Base-by-base conservation (phyloP, 106 monocot species). In the Allium sativum region DNA sequence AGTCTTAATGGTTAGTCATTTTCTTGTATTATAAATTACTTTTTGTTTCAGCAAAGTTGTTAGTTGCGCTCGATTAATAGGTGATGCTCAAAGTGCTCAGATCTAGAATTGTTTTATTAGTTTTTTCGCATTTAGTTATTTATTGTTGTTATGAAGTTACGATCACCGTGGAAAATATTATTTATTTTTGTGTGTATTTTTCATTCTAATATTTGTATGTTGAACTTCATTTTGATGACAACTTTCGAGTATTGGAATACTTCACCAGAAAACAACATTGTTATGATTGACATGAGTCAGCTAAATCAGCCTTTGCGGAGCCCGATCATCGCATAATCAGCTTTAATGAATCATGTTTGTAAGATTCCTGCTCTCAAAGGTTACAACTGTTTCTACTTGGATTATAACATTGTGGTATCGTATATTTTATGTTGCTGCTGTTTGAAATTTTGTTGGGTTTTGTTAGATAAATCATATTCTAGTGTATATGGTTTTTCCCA, bases 341-440 rank as follows among this genome's bases (percentile, higher is more conserved):
- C 95, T 55, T 65, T 96, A 50, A 96, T 96, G 95, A 90, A 96
- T 69, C 95, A 90, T 22, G 84, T 73, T 55, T 82, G 76, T 66
- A 87, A 77, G 79, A 90, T 96, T 65, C 86, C 90, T 59, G 95
- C 95, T 52, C 84, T 90, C 4, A 96, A 96, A 96, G 95, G 95
- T 95, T 72, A 10, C 40, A 40, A 16, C 40, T 42, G n/a, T 44
- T 7, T 44, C 13, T 42, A 0, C 11, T 59, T 44, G 1, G 42
- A n/a, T 43, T 2, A 20, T 42, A 44, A 17, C 16, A 5, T 44
- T 44, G 59, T 44, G 42, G 41, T 14, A 42, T 59, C 14, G n/a
- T 16, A 11, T 16, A 8, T 7, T 16, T 59, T 56, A 8, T 56
- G 0, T 22, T 12, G 7, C 22, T 22, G 20, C 21, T 10, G 10